These are phyloP conservation scores for Plectosphaerella cucumerina DNA, from an alignment of 2,329 filamentous ascomycete genomes.

Conservation along the genomic window DNA sequence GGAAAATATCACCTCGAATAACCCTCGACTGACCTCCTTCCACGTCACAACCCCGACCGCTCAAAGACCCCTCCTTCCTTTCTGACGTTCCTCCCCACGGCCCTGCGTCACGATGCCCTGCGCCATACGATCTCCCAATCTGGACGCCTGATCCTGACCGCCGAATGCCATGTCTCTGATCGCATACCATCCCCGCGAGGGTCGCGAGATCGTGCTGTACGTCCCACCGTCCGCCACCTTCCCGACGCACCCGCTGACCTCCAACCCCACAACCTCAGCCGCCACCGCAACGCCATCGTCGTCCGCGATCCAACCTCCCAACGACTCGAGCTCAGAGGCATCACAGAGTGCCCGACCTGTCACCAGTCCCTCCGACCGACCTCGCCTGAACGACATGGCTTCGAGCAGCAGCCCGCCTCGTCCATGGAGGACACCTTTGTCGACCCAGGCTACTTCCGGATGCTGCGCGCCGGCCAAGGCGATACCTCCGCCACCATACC, in stretches of 20 bases:
- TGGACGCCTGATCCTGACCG: background rate
- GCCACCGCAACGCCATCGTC: conserved; percentile 88
- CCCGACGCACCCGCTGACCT: background rate
- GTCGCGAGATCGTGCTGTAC: conserved; percentile 76
- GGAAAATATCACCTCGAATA: too few relatives aligned
- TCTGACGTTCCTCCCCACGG: too few relatives aligned
- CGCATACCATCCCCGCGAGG: conserved; percentile 69
- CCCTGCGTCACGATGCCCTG: too few relatives aligned
- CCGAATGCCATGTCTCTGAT: conserved; percentile 61
- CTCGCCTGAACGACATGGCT: conserved; percentile 40
- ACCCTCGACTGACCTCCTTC: too few relatives aligned
- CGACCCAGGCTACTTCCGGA: conserved; percentile 90
- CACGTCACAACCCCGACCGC: too few relatives aligned
- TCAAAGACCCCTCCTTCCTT: too few relatives aligned
- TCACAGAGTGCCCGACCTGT: conserved; percentile 87
- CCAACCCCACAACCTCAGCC: conserved; percentile 48
- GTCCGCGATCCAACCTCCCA: conserved; percentile 82
- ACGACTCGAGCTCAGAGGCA: conserved; percentile 74
- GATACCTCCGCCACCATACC: conserved; percentile 28
- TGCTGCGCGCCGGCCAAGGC: conserved; percentile 64
- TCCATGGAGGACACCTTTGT: conserved; percentile 62
- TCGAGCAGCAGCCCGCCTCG: background rate
- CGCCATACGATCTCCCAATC: background rate
- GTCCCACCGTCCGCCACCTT: conserved; percentile 27
- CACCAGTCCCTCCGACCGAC: conserved; percentile 61